These are phyloP conservation scores for Colletotrichum zoysiae DNA, from an alignment of 2,329 filamentous ascomycete species.

Conservation along the genomic window DNA sequence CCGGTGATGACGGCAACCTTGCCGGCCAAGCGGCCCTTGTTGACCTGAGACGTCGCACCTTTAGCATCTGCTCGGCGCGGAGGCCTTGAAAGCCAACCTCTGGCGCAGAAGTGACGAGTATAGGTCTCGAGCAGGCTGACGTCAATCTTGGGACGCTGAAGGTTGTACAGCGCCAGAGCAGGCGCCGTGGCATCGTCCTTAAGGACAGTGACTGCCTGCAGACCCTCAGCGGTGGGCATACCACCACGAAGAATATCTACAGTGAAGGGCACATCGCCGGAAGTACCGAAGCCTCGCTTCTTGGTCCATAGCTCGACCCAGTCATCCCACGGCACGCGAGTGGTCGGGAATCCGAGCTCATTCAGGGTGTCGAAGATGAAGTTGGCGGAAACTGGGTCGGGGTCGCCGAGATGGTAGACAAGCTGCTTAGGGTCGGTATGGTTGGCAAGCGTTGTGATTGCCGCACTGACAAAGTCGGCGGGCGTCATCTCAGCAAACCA, in stretches of 20 bases:
- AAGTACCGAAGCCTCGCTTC: conserved; percentile 73
- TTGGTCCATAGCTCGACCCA: conserved; percentile 82
- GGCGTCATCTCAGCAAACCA: conserved; percentile 89
- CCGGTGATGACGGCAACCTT: conserved; percentile 83
- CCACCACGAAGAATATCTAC: conserved; percentile 84
- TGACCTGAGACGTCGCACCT: conserved; percentile 42
- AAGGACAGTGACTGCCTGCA: conserved; percentile 79
- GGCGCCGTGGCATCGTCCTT: conserved; percentile 77
- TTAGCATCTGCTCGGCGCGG: conserved; percentile 61
- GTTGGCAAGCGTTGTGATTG: conserved; percentile 77
- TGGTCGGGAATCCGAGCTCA: conserved; percentile 78
- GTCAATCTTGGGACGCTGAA: conserved; percentile 78
- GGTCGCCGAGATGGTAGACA: conserved; percentile 81
- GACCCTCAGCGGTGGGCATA: conserved; percentile 81
- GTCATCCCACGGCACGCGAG: conserved; percentile 75
- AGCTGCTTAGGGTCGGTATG: conserved; percentile 72
- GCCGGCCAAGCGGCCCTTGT: conserved; percentile 72
- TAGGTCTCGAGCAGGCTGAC: conserved; percentile 80
- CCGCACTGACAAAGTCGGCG: conserved; percentile 82
- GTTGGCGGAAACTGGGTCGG: conserved; percentile 75
- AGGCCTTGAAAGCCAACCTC: conserved; percentile 79
- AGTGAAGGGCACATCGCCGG: conserved; percentile 79
- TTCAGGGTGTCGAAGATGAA: conserved; percentile 74
- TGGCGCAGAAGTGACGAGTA: conserved; percentile 82
- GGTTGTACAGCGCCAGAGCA: conserved; percentile 62